Evolutionary conservation across 1,284 basidiomycete species (phyloP), one percentile per base, ranked within the genome.

Genomic region (Ceratobasidium sp.): DNA sequence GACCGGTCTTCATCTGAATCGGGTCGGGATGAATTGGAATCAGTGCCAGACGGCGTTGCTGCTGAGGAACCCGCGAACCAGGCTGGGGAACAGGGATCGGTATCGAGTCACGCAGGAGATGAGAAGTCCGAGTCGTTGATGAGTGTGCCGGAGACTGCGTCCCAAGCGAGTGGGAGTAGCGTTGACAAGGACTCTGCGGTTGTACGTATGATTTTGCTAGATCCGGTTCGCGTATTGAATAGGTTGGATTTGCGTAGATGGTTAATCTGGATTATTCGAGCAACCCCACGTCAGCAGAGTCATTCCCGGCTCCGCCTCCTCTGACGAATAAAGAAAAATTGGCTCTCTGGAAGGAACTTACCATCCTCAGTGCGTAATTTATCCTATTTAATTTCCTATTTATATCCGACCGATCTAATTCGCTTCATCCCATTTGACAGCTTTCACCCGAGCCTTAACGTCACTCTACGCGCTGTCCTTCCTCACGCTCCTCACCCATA

Each of bases 391-490:
- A 19, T 51, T 41, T 27, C 22, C 17, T 11, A 36, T n/a, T 24
- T 48, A 45, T 41, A 22, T 27, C 27, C 27, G 29, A 41, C 60
- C 48, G 67, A 75, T 76, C 31, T 9, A 44, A 14, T 45, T 64
- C 54, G 17, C 45, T 45, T 57, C 51, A 45, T n/a, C n/a, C n/a
- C n/a, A n/a, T n/a, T n/a, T n/a, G n/a, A n/a, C 22, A 95, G 92
- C 95, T 1, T 89, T 97, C 79, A 94, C 94, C 2, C 87, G 95
- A 65, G 92, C 93, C n/a, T 82, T 97, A 54, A 96, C 95, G 8
- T 89, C 91, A 0, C 82, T 97, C 22, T 97, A 97, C 82, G 89
- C 93, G 2, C 88, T 91, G 50, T 91, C 92, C 27, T 88, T 97
- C 33, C 88, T 97, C 47, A 88, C 92, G 1, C 86, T 97, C 11